Evolutionary conservation across 495 filamentous ascomycete species (phyloP).

Genomic region (Neurospora pannonica): DNA sequence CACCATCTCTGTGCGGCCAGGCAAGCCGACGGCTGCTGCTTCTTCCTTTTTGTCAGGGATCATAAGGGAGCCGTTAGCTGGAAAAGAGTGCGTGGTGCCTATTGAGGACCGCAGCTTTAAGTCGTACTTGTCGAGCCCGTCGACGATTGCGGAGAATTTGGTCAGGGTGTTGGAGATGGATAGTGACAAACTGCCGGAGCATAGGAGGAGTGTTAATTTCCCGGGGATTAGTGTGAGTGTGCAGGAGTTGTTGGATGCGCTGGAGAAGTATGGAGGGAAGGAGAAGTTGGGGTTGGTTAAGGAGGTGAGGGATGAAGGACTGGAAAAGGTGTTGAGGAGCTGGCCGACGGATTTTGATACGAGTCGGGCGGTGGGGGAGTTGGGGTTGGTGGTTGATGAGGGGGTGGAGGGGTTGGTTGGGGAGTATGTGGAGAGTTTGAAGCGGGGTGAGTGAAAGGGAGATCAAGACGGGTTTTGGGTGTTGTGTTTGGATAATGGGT

Average conservation of each 20-base stretch:
- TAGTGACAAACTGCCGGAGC: constrained; percentile 41
- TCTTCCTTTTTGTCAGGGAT: constrained; percentile 75
- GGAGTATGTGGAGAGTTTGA: constrained; percentile 33
- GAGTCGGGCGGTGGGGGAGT: constrained; percentile 35
- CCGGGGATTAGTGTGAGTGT: constrained; percentile 64
- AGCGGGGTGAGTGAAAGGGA: not conserved
- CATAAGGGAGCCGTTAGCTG: constrained; percentile 41
- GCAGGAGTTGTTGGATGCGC: constrained; percentile 64
- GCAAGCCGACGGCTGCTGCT: constrained; percentile 65
- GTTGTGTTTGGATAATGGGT: not conserved
- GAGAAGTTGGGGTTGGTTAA: constrained; percentile 54
- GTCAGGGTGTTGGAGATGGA: constrained; percentile 51
- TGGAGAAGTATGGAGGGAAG: constrained; percentile 60
- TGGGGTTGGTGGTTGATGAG: constrained; percentile 53
- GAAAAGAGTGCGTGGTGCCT: constrained; percentile 57
- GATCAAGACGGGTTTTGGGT: not conserved
- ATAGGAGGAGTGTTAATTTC: constrained; percentile 58
- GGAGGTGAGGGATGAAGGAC: constrained; percentile 54
- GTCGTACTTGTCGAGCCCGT: constrained; percentile 61
- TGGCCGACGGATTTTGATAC: constrained; percentile 65
- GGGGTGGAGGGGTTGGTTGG: constrained; percentile 21
- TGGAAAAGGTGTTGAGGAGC: constrained; percentile 62
- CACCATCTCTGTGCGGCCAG: constrained; percentile 65
- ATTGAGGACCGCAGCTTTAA: constrained; percentile 45
- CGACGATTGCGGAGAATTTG: constrained; percentile 61